phyloP scores from a whole-genome alignment of 2,329 filamentous ascomycete species.

The Cladobotryum protrusum region DNA sequence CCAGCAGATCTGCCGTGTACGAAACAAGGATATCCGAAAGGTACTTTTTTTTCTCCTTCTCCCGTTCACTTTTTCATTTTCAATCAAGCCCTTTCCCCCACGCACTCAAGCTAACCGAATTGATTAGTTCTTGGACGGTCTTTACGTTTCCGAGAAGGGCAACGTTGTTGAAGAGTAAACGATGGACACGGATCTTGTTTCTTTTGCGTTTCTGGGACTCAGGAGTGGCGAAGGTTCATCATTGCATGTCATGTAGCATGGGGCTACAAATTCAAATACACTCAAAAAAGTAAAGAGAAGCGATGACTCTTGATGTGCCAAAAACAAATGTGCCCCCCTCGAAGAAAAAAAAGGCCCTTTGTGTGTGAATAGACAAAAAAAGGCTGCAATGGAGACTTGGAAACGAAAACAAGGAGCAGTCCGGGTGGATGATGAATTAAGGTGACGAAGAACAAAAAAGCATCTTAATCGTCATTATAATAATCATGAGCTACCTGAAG shows the following conservation, averaged over 20 bases:
- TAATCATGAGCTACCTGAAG: neutral
- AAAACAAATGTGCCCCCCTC: neutral
- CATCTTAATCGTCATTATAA: neutral
- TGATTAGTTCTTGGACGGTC: constrained; percentile 91
- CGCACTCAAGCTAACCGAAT: neutral
- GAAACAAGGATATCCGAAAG: constrained; percentile 99
- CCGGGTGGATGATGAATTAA: neutral
- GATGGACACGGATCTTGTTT: constrained; percentile 38
- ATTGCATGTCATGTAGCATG: constrained; percentile 55
- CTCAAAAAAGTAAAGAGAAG: constrained; percentile 32
- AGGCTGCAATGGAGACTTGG: neutral
- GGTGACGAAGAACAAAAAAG: neutral
- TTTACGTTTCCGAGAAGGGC: constrained; percentile 98
- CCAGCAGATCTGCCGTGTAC: constrained; percentile 98
- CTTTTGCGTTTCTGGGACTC: constrained; percentile 56
- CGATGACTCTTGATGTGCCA: constrained; percentile 3
- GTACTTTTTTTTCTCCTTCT: constrained; percentile 35
- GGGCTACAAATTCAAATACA: constrained; percentile 32
- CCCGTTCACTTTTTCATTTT: neutral
- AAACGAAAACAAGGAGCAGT: neutral
- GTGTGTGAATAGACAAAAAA: neutral
- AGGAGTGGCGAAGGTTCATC: constrained; percentile 57
- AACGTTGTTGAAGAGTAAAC: constrained; percentile 75
- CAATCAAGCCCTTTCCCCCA: neutral
- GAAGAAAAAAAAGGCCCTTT: too few relatives aligned